These are phyloP conservation scores for Physaria fendleri DNA, from an alignment of 345 rosid genomes.

Conservation along the genomic window DNA sequence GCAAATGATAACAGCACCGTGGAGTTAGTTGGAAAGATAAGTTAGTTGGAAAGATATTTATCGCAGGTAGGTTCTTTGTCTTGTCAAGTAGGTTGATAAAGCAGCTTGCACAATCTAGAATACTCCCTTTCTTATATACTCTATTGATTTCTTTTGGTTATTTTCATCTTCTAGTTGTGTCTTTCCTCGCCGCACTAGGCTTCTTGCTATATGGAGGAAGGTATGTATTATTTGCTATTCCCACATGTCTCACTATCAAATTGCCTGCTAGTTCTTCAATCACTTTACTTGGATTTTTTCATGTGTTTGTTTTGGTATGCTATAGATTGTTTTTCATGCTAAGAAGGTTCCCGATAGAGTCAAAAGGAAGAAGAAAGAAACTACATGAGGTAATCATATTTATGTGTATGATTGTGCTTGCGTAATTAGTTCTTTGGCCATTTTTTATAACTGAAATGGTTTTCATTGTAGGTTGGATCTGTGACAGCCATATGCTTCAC, in stretches of 20 bases:
- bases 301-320: not conserved
- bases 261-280: not conserved
- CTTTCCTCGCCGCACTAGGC: constrained; percentile 84
- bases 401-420: not conserved
- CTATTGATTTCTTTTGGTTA: not conserved
- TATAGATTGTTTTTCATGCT: constrained; percentile 89
- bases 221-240: constrained; percentile 35
- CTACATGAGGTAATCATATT: constrained; percentile 73
- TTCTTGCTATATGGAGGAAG: constrained; percentile 98
- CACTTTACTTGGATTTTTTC: constrained; percentile 6
- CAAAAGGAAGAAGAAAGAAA: constrained; percentile 97
- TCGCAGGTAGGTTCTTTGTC: constrained; percentile 56
- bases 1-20: constrained; percentile 63
- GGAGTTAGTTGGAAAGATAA: constrained; percentile 70
- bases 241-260: not conserved
- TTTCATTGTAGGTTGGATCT: constrained; percentile 75
- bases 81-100: constrained; percentile 13
- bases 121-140: not conserved
- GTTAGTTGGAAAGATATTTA: constrained; percentile 73
- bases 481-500: constrained; percentile 96
- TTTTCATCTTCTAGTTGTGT: constrained; percentile 51
- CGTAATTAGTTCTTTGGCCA: not conserved
- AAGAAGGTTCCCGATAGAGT: constrained; percentile 93
- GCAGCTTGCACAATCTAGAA: not conserved
- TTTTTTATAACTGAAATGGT: not conserved